Conservation (phyloP, 75 land plant species). For the Sequoiadendron giganteum region DNA sequence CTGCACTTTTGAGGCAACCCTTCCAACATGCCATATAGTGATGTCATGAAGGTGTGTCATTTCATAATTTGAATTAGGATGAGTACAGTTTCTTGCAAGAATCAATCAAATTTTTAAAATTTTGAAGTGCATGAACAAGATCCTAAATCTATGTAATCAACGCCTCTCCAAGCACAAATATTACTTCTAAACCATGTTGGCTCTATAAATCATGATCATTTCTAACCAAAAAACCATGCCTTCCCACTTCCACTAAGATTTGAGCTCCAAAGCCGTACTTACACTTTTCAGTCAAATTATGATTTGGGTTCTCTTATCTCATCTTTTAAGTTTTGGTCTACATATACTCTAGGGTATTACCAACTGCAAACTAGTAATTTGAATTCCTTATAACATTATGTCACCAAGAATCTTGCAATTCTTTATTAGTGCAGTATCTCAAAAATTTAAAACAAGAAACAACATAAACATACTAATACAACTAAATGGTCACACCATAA, state of each 20-base stretch:
- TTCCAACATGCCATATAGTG: not conserved
- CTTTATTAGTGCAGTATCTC: not conserved
- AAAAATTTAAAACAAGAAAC: not conserved
- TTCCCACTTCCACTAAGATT: not conserved
- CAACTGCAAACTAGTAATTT: not conserved
- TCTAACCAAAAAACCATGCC: not conserved
- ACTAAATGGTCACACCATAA: not conserved
- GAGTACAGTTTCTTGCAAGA: not conserved
- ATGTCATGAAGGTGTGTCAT: not conserved
- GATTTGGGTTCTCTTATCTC: not conserved
- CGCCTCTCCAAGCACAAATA: not conserved
- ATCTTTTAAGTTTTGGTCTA: not conserved
- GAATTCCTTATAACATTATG: not conserved
- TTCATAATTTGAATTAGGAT: not conserved
- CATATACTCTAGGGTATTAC: not conserved
- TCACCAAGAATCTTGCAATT: not conserved
- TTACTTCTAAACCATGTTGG: not conserved
- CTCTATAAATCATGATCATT: not conserved
- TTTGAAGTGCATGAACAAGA: not conserved
- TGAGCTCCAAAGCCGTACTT: not conserved
- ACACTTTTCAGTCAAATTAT: not conserved
- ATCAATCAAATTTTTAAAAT: not conserved
- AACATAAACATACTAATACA: not conserved
- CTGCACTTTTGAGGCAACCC: not conserved
- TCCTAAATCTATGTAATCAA: not conserved